phyloP scores from a whole-genome alignment of 2,329 filamentous ascomycete species.

The Ophiosphaerella herpotricha region DNA sequence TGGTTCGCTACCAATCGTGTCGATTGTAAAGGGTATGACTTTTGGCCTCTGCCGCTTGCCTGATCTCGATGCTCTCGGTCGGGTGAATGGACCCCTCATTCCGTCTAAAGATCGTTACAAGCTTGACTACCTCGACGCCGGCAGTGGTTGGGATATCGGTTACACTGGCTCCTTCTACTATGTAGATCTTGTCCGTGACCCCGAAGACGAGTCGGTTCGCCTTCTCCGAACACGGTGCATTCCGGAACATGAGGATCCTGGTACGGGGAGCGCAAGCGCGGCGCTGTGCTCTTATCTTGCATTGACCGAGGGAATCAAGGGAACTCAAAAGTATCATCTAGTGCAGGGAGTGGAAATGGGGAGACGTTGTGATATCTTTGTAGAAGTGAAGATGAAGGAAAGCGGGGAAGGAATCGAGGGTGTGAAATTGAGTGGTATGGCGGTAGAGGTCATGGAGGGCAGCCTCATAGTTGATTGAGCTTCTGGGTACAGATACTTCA shows the following conservation, averaged over 20 bases:
- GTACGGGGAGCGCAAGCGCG: slow-evolving; percentile 55
- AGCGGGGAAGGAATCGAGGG: slow-evolving; percentile 41
- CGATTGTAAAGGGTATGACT: too few relatives aligned
- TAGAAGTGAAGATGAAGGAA: slow-evolving; percentile 48
- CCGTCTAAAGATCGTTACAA: slow-evolving; percentile 30
- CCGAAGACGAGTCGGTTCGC: slow-evolving; percentile 16
- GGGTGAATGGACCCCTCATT: slow-evolving; percentile 47
- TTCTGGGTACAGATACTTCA: too few relatives aligned
- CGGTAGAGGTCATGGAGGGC: slow-evolving; percentile 46
- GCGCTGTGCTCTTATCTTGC: slow-evolving; percentile 49
- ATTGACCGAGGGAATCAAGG: slow-evolving; percentile 24
- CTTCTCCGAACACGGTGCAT: slow-evolving; percentile 65
- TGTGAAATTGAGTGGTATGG: slow-evolving; percentile 48
- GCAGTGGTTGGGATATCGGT: slow-evolving; percentile 56
- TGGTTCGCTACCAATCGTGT: too few relatives aligned
- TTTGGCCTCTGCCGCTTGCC: slow-evolving; percentile 51
- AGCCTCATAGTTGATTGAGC: slow-evolving; percentile 3
- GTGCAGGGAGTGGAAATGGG: slow-evolving; percentile 58
- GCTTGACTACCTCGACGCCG: slow-evolving; percentile 34
- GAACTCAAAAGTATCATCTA: slow-evolving; percentile 38
- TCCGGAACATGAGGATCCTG: slow-evolving; percentile 52
- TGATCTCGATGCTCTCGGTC: slow-evolving; percentile 55
- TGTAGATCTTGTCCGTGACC: slow-evolving; percentile 57
- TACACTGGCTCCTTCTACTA: slow-evolving; percentile 55
- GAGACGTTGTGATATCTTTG: slow-evolving; percentile 52